Evolutionary conservation across 108 stramenopile species (phyloP).

Genomic region (Chaetoceros muelleri): DNA sequence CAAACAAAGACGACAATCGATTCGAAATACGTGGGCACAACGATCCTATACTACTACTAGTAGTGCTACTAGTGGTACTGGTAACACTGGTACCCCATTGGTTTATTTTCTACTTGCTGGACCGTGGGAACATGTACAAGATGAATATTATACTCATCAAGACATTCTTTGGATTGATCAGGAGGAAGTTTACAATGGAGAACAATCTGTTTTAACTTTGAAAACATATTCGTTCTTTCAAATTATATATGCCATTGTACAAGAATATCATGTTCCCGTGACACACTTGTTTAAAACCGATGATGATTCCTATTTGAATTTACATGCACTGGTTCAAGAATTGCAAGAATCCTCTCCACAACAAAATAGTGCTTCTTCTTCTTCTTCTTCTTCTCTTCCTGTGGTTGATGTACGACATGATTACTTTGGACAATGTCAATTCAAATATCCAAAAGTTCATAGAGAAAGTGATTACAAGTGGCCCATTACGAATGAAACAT

Average conservation of each 20-base stretch:
- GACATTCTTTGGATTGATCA: conserved; percentile 3
- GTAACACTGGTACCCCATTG: background rate
- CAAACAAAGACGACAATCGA: background rate
- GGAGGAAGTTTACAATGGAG: conserved; percentile 3
- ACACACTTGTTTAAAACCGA: conserved; percentile 22
- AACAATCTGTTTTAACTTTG: conserved; percentile 1
- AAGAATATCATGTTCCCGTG: no score
- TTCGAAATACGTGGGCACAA: background rate
- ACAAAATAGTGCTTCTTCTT: no score
- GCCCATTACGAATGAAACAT: conserved; percentile 7
- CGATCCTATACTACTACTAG: background rate
- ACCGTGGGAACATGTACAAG: background rate
- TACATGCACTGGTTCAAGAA: conserved; percentile 7
- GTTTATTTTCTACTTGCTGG: conserved; percentile 1
- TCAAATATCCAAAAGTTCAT: background rate
- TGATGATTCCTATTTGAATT: conserved; percentile 22
- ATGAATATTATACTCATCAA: background rate
- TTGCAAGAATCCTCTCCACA: no score
- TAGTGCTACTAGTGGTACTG: no score
- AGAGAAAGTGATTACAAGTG: conserved; percentile 7
- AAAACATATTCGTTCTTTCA: background rate
- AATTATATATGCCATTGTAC: background rate
- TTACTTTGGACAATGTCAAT: conserved; percentile 1
- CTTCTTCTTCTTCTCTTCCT: no score
- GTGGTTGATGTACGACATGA: background rate